These are phyloP conservation scores for Xylaria bambusicola DNA, from an alignment of 495 filamentous ascomycete genomes.

Conservation along the genomic window DNA sequence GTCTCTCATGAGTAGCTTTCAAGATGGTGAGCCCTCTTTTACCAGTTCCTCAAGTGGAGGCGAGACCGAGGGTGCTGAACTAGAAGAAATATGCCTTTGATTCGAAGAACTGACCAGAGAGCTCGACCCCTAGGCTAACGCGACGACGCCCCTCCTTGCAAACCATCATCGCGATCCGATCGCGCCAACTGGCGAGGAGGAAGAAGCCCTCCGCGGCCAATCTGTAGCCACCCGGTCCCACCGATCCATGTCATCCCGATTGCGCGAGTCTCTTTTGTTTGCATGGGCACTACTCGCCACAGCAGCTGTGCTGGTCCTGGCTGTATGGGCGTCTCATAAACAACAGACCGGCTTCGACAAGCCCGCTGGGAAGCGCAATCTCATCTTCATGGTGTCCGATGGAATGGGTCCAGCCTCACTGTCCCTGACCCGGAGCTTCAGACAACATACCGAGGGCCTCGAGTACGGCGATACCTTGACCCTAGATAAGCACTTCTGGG, in stretches of 20 bases:
- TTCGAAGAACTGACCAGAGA: not conserved
- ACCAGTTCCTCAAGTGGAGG: not conserved
- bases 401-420: constrained; percentile 96
- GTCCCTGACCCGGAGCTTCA: constrained; percentile 78
- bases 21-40: not conserved
- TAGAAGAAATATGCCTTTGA: not conserved
- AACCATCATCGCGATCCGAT: constrained; percentile 23
- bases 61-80: not conserved
- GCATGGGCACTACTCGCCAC: constrained; percentile 90
- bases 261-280: constrained; percentile 69
- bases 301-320: constrained; percentile 70
- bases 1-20: not conserved
- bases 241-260: constrained; percentile 27
- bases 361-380: constrained; percentile 77
- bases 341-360: constrained; percentile 43
- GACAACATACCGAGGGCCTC: constrained; percentile 66
- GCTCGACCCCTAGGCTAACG: constrained; percentile 20
- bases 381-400: constrained; percentile 98
- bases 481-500: constrained; percentile 84
- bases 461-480: constrained; percentile 70
- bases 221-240: constrained; percentile 23
- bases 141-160: constrained; percentile 31
- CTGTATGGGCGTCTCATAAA: constrained; percentile 69
- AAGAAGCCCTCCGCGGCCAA: constrained; percentile 27
- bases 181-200: constrained; percentile 14